These are phyloP conservation scores for Verticillium klebahnii DNA, from an alignment of 2,329 filamentous ascomycete species.

Conservation along the genomic window DNA sequence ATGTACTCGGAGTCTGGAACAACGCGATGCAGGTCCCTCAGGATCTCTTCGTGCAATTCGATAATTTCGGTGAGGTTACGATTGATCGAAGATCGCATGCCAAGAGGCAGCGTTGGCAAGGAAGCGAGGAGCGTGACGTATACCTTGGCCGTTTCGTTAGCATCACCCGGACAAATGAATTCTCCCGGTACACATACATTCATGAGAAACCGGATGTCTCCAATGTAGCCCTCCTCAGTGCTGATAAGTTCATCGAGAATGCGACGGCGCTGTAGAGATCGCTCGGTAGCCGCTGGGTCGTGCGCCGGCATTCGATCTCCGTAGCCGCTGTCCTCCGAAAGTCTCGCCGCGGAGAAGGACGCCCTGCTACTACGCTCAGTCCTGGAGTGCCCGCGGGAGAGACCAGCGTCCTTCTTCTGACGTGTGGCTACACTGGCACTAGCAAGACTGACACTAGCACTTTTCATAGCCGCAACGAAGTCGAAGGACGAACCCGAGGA, in stretches of 20 bases:
- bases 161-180: neutral
- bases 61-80: conserved; percentile 76
- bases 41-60: conserved; percentile 75
- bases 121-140: conserved; percentile 72
- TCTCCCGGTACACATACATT: conserved; percentile 54
- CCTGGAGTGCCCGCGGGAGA: conserved; percentile 50
- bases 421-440: conserved; percentile 65
- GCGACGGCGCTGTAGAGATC: conserved; percentile 70
- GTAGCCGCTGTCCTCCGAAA: conserved; percentile 61
- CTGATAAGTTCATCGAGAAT: conserved; percentile 80
- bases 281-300: conserved; percentile 66
- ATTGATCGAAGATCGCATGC: conserved; percentile 68
- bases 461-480: conserved; percentile 77
- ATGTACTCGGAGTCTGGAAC: conserved; percentile 66
- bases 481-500: conserved; percentile 73
- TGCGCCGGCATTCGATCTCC: conserved; percentile 47
- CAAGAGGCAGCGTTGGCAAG: conserved; percentile 59
- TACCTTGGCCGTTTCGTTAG: conserved; percentile 42
- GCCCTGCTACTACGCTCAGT: conserved; percentile 60
- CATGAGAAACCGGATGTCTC: conserved; percentile 79
- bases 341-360: conserved; percentile 54
- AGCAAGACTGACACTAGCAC: conserved; percentile 72
- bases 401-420: conserved; percentile 47
- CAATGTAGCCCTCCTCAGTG: conserved; percentile 86
- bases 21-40: conserved; percentile 66